Percentiles rank a stretch among this genome's conserved stretches.
Evolutionary conservation across 2,329 filamentous ascomycete genomes (phyloP).

Genomic region (Fusarium sp.): DNA sequence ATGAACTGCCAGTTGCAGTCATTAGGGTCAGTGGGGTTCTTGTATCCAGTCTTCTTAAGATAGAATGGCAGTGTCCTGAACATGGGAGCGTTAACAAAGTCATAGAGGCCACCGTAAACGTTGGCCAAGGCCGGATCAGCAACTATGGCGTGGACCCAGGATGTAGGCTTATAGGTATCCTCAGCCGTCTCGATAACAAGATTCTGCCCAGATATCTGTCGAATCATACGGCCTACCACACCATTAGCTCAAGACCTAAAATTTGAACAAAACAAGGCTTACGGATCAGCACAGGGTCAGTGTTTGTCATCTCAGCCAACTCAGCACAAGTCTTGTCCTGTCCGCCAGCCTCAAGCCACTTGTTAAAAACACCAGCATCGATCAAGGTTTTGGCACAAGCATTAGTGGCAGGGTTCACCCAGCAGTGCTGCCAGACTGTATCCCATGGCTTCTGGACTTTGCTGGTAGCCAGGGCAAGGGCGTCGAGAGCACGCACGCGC

Average conservation of each 20-base stretch:
- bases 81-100: slow-evolving; percentile 48
- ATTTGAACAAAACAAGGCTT: not conserved
- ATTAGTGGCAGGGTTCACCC: slow-evolving; percentile 49
- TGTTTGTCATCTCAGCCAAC: slow-evolving; percentile 49
- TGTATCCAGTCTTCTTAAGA: slow-evolving; percentile 48
- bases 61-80: slow-evolving; percentile 49
- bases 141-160: slow-evolving; percentile 48
- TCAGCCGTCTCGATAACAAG: slow-evolving; percentile 50
- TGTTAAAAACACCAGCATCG: slow-evolving; percentile 51
- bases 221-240: slow-evolving; percentile 48
- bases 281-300: slow-evolving; percentile 51
- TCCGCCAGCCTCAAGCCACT: slow-evolving; percentile 49
- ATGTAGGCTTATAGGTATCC: slow-evolving; percentile 50
- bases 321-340: slow-evolving; percentile 46
- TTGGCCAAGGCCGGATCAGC: slow-evolving; percentile 45
- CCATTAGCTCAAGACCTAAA: not conserved
- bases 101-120: slow-evolving; percentile 50
- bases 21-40: slow-evolving; percentile 49
- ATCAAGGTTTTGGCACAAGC: slow-evolving; percentile 53
- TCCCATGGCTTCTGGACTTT: slow-evolving; percentile 54
- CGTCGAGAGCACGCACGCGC: slow-evolving; percentile 48
- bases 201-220: slow-evolving; percentile 51
- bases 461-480: slow-evolving; percentile 46
- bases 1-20: slow-evolving; percentile 50
- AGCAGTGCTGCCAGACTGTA: slow-evolving; percentile 53